Evolutionary conservation across 768 basidiomycete species (phyloP).

Genomic region (Trichaptum fuscoviolaceum): DNA sequence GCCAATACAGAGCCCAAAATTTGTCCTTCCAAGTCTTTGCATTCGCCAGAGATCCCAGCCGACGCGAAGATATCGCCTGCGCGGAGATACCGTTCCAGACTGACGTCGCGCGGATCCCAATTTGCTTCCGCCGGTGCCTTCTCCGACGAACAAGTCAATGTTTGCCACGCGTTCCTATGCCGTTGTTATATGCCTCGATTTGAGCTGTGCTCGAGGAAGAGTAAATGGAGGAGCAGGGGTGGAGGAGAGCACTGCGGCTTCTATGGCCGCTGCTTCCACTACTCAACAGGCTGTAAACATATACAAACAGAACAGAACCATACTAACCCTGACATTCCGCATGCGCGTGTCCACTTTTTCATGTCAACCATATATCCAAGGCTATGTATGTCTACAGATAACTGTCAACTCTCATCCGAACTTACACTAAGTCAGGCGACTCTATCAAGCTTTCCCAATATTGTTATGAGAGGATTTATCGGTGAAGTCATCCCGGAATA

Average conservation of each 20-base stretch:
- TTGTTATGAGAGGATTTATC: no score
- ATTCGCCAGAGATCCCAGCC: no score
- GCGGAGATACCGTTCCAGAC: no score
- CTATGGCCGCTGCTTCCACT: neutral
- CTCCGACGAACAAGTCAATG: neutral
- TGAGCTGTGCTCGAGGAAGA: neutral
- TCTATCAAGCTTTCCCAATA: no score
- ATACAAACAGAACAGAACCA: constrained; percentile 4
- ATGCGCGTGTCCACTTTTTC: neutral
- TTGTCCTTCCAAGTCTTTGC: no score
- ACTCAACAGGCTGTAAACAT: constrained; percentile 1
- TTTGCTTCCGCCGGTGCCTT: neutral
- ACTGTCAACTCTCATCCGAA: neutral
- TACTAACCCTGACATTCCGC: constrained; percentile 1
- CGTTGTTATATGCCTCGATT: neutral
- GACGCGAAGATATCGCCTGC: no score
- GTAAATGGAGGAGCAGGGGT: neutral
- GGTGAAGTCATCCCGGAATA: neutral
- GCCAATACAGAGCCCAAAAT: no score
- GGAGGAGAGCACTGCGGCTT: constrained; percentile 1
- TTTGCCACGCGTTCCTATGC: neutral
- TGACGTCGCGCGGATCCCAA: no score
- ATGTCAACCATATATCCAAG: neutral
- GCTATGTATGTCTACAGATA: neutral
- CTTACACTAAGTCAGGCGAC: neutral